These are phyloP conservation scores for Bryoerythrophyllum caledonicum DNA, from an alignment of 225 moss, liverwort and hornwort species.

Conservation along the genomic window DNA sequence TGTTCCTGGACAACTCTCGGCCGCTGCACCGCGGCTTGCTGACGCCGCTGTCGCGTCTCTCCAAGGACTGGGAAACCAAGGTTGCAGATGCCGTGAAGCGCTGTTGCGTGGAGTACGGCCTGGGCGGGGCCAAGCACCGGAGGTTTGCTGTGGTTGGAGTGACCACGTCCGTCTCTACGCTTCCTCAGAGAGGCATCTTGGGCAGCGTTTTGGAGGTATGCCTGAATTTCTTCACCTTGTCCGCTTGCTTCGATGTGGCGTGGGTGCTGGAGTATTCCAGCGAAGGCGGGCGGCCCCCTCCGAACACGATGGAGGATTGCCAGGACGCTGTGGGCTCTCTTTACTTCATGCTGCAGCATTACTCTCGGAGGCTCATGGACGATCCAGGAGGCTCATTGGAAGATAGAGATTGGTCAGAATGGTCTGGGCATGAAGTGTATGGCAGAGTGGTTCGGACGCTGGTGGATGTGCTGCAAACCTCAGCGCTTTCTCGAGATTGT, in stretches of 20 bases:
- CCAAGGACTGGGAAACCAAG: constrained; percentile 36
- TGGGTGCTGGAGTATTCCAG: constrained; percentile 77
- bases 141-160: constrained; percentile 81
- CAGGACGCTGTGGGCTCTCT: constrained; percentile 94
- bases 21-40: constrained; percentile 92
- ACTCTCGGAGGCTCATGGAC: constrained; percentile 48
- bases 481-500: constrained; percentile 85
- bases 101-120: constrained; percentile 77
- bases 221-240: constrained; percentile 48
- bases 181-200: constrained; percentile 67
- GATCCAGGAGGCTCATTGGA: constrained; percentile 17
- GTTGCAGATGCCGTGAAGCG: constrained; percentile 51
- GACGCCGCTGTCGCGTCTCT: constrained; percentile 66
- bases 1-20: constrained; percentile 90
- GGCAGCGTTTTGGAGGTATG: constrained; percentile 53
- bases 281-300: constrained; percentile 86
- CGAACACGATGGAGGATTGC: constrained; percentile 90
- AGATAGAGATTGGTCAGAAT: constrained; percentile 28
- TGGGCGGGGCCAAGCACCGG: constrained; percentile 66
- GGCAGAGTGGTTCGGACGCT: constrained; percentile 57
- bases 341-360: constrained; percentile 89
- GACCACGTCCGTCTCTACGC: constrained; percentile 65
- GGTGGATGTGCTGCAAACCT: constrained; percentile 82
- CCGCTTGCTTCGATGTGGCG: constrained; percentile 70
- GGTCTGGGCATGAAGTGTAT: constrained; percentile 45